phyloP scores from a whole-genome alignment of 257 asterid species.

The Anisodus acutangulus region DNA sequence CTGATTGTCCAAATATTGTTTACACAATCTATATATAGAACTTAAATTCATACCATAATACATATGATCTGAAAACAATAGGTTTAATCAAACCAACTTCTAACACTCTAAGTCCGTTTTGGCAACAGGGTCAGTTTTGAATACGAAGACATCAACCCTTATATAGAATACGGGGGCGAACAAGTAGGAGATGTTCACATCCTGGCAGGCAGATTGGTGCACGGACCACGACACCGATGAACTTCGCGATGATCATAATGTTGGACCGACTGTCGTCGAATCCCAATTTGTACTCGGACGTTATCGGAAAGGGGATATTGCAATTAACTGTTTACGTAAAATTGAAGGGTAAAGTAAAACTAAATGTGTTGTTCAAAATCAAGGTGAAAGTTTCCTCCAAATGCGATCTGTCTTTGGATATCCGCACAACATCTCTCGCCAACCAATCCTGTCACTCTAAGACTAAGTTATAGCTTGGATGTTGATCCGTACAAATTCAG shows the following conservation, averaged over 20 bases:
- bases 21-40: no score
- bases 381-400: not conserved
- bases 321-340: not conserved
- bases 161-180: not conserved
- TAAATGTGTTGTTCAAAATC: not conserved
- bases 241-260: not conserved
- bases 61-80: not conserved
- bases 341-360: not conserved
- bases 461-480: not conserved
- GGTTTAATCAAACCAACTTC: not conserved
- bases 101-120: not conserved
- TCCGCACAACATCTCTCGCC: not conserved
- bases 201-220: not conserved
- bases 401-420: not conserved
- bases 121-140: not conserved
- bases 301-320: not conserved
- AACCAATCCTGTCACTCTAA: constrained; percentile 20
- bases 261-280: not conserved
- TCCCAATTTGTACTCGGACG: constrained; percentile 15
- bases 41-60: no score
- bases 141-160: constrained; percentile 6
- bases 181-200: not conserved
- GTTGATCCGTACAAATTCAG: not conserved
- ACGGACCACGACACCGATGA: not conserved
- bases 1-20: no score